Evolutionary conservation across 2,329 filamentous ascomycete genomes (phyloP).

Genomic region (Chaetomium olivaceum): DNA sequence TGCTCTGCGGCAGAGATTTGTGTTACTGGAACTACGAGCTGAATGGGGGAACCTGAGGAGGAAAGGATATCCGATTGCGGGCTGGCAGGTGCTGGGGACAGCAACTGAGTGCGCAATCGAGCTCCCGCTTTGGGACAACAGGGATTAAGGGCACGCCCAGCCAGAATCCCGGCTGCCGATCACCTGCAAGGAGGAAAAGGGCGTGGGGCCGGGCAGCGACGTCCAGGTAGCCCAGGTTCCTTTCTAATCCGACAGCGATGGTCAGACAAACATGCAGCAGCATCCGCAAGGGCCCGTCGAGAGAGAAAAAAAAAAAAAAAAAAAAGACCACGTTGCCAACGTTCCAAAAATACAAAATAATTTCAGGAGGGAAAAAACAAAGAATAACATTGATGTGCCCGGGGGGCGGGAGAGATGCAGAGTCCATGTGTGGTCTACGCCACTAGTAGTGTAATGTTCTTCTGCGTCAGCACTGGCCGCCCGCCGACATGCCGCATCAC

Average conservation of each 20-base stretch:
- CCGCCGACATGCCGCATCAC: background rate
- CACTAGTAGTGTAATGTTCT: background rate
- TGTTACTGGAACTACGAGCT: conserved; percentile 11
- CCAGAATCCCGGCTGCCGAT: conserved; percentile 19
- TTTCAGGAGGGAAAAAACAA: too few relatives aligned
- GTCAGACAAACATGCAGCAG: background rate
- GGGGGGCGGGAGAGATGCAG: background rate
- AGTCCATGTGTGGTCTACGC: too few relatives aligned
- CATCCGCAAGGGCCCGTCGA: background rate
- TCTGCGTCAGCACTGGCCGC: background rate
- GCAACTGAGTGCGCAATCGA: conserved; percentile 3
- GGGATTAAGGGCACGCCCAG: background rate
- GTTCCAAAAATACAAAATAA: too few relatives aligned
- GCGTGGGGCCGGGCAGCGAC: background rate
- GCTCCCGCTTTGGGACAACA: conserved; percentile 22
- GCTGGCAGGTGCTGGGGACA: conserved; percentile 5
- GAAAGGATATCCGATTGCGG: conserved; percentile 18
- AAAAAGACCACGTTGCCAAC: too few relatives aligned
- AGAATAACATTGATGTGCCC: too few relatives aligned
- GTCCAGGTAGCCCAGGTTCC: too few relatives aligned
- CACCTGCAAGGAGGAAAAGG: conserved; percentile 12
- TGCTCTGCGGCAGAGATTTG: conserved; percentile 16
- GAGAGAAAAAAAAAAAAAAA: background rate
- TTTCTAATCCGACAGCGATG: background rate
- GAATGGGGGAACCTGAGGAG: conserved; percentile 16